Evolutionary conservation across 139 green algal genomes (phyloP).

Genomic region (Zygnema cylindricum): DNA sequence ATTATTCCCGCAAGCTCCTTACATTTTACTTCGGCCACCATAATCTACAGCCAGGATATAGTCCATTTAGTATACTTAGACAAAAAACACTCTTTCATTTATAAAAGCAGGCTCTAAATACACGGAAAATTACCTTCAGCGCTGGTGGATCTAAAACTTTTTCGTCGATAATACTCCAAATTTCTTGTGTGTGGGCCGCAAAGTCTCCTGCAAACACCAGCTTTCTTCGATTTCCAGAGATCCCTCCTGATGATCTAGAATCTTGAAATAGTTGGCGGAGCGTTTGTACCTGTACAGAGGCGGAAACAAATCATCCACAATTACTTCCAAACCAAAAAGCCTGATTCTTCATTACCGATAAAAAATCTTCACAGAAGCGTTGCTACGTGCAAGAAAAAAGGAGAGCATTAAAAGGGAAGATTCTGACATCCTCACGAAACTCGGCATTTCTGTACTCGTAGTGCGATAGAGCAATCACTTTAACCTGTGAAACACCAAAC

Average conservation of each 20-base stretch:
- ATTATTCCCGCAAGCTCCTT: slow-evolving; percentile 76
- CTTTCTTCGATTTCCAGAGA: slow-evolving; percentile 40
- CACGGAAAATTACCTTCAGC: slow-evolving; percentile 71
- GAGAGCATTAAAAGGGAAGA: neutral
- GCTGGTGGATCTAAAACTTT: slow-evolving; percentile 97
- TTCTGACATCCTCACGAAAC: slow-evolving; percentile 79
- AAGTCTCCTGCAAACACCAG: slow-evolving; percentile 76
- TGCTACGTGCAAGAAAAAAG: too few species aligned
- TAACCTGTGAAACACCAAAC: slow-evolving; percentile 76
- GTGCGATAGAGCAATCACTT: slow-evolving; percentile 80
- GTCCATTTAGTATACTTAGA: neutral
- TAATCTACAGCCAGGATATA: slow-evolving; percentile 63
- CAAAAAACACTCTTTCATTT: too few species aligned
- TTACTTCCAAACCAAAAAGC: too few species aligned
- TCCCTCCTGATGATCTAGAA: slow-evolving; percentile 1
- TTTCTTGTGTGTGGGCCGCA: slow-evolving; percentile 76
- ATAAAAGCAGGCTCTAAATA: neutral
- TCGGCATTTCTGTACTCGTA: slow-evolving; percentile 92
- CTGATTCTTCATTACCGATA: too few species aligned
- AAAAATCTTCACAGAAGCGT: too few species aligned
- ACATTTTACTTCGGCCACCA: slow-evolving; percentile 96
- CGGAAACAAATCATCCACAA: too few species aligned
- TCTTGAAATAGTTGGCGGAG: slow-evolving; percentile 41
- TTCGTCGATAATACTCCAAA: slow-evolving; percentile 92
- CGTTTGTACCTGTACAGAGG: slow-evolving; percentile 29